These are phyloP conservation scores for Hypoxylon sp. DNA, from an alignment of 2,329 filamentous ascomycete species.

Conservation along the genomic window DNA sequence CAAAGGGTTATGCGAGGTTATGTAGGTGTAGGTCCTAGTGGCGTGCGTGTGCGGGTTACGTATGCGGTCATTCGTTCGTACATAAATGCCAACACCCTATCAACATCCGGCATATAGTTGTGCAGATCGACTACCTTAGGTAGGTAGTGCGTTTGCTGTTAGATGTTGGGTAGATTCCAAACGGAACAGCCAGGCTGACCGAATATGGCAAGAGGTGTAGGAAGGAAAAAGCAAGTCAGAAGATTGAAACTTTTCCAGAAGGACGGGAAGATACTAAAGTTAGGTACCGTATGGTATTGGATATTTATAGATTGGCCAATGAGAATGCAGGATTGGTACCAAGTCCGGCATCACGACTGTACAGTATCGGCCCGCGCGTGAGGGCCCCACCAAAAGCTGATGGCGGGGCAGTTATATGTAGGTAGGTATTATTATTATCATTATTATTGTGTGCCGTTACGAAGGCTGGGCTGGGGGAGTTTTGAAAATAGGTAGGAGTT, in stretches of 20 bases:
- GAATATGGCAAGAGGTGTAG: conserved; percentile 24
- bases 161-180: neutral
- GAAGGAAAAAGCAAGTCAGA: conserved; percentile 8
- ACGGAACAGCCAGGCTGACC: conserved; percentile 6
- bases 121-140: conserved; percentile 10
- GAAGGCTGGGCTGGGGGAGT: neutral
- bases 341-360: conserved; percentile 27
- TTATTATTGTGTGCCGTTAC: conserved; percentile 9
- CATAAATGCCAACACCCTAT: conserved; percentile 8
- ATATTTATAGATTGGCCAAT: conserved; percentile 38
- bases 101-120: neutral
- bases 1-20: neutral
- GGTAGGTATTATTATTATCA: too few relatives aligned
- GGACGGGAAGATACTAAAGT: neutral
- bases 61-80: conserved; percentile 23
- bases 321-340: conserved; percentile 2
- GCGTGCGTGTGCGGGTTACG: conserved; percentile 27
- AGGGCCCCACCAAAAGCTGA: conserved; percentile 33
- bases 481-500: neutral
- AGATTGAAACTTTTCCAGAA: conserved; percentile 30
- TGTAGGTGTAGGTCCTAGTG: conserved; percentile 13
- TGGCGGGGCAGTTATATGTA: conserved; percentile 19
- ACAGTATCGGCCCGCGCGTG: conserved; percentile 24
- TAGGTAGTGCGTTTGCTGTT: conserved; percentile 6
- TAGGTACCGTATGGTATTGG: conserved; percentile 1